Evolutionary conservation across 179 eudicot genomes (phyloP), one percentile per base, ranked within the genome.

Genomic region (Monotropa hypopitys): DNA sequence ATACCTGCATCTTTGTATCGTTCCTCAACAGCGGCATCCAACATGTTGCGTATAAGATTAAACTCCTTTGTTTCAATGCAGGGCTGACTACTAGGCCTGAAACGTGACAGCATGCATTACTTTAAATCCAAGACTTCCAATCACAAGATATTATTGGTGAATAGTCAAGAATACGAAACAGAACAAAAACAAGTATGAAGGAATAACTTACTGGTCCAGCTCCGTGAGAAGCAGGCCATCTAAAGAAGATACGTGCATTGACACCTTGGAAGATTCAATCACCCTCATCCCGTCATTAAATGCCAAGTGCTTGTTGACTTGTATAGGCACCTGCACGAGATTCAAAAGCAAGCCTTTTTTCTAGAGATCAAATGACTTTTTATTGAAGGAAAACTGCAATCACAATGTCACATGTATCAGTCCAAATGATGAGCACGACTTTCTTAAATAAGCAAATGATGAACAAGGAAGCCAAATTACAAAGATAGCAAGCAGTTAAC

Each of bases 271-370:
- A 78, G 91, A 80, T 73, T 93, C 97, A 81, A 93, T 75, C 59
- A 93, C 81, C 86, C 85, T 91, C 96, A 95, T 95, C 33, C 99
- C 99, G 86, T 95, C 97, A 82, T 84, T 91, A 73, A 90, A 85
- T 49, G 92, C 98, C 92, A 95, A 85, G 81, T 81, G 75, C 79
- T 86, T 95, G 89, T 93, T 93, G 9, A 95, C 98, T 86, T 91
- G 99, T 82, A 95, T 90, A 59, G 98, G 97, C 56, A 90, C 99
- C 98, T 95, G 78, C 16, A 45, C 7, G 28, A 47, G 77, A 71
- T 75, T 23, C 43, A 5, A 51, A 42, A 13, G 62, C 47, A 77
- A 15, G 0, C n/a, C 26, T 35, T 5, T 65, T 16, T 35, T 16
- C 10, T 7, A 28, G 4, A 16, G 23, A 50, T 18, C 1, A 50